phyloP scores from a whole-genome alignment of 805 yeast genomes.

The Sugiyamaella lignohabitans region DNA sequence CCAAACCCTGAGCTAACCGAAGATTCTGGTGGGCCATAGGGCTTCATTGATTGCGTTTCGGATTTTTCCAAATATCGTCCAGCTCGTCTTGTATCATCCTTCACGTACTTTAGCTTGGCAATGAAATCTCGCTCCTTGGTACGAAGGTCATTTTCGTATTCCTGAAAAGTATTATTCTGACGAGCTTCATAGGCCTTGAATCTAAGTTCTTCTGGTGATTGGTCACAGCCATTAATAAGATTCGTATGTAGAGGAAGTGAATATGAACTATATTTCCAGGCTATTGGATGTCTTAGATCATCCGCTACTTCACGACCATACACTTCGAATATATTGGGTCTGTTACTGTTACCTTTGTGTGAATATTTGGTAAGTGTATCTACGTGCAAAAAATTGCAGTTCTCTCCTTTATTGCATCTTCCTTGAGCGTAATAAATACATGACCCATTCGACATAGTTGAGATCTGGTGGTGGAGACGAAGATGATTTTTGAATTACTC shows the following conservation, averaged over 20 bases:
- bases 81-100: conserved; percentile 41
- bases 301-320: conserved; percentile 4
- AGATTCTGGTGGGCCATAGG: conserved; percentile 7
- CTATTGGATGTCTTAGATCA: conserved; percentile 6
- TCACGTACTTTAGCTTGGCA: conserved; percentile 36
- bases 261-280: conserved; percentile 16
- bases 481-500: too few species aligned
- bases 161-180: conserved; percentile 4
- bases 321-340: conserved; percentile 5
- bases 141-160: conserved; percentile 5
- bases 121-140: conserved; percentile 42
- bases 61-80: conserved; percentile 52
- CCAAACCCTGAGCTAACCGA: conserved; percentile 1
- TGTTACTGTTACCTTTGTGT: not conserved
- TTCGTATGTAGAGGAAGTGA: conserved; percentile 9
- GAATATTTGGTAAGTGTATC: conserved; percentile 6
- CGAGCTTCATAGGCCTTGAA: conserved; percentile 15
- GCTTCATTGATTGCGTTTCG: conserved; percentile 21
- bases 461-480: not conserved
- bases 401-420: conserved; percentile 14
- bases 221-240: conserved; percentile 16
- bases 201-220: conserved; percentile 19
- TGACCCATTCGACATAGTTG: not conserved
- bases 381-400: conserved; percentile 13
- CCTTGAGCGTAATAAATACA: conserved; percentile 6